Conservation (phyloP, 2,329 filamentous ascomycete genomes). For the Alternaria burnsii region DNA sequence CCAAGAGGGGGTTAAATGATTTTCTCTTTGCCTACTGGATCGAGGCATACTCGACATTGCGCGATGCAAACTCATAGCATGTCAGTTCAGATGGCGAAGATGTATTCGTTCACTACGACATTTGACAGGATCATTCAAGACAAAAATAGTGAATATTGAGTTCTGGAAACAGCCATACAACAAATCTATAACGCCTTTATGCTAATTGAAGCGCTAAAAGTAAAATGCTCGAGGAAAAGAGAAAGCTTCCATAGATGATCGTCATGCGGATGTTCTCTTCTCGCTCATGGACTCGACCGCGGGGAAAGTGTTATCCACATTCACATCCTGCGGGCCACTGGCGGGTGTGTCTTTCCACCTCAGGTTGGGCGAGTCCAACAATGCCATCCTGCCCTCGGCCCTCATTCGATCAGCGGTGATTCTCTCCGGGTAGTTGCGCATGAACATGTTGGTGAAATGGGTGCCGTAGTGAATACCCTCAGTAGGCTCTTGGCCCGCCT, state of each 20-base stretch:
- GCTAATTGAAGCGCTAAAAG: background rate
- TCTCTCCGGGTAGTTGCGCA: constrained; percentile 17
- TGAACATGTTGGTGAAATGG: constrained; percentile 21
- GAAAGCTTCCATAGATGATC: background rate
- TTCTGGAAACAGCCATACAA: too few relatives aligned
- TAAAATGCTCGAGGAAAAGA: background rate
- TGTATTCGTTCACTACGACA: too few relatives aligned
- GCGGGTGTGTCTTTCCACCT: constrained; percentile 4
- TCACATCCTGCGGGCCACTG: background rate
- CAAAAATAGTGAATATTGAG: too few relatives aligned
- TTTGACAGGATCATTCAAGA: too few relatives aligned
- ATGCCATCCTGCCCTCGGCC: constrained; percentile 10
- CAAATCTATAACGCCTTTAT: too few relatives aligned
- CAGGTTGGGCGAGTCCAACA: constrained; percentile 10
- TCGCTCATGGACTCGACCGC: background rate
- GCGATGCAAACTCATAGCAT: background rate
- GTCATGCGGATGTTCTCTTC: background rate
- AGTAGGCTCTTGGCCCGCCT: constrained; percentile 7
- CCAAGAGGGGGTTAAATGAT: too few relatives aligned
- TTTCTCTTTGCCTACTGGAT: too few relatives aligned
- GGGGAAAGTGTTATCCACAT: background rate
- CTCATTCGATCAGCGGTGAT: constrained; percentile 11
- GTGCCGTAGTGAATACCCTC: constrained; percentile 17
- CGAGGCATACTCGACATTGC: too few relatives aligned
- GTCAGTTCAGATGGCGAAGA: too few relatives aligned